Evolutionary conservation across 306 rosid genomes (phyloP).

Genomic region (Argentina anserina): DNA sequence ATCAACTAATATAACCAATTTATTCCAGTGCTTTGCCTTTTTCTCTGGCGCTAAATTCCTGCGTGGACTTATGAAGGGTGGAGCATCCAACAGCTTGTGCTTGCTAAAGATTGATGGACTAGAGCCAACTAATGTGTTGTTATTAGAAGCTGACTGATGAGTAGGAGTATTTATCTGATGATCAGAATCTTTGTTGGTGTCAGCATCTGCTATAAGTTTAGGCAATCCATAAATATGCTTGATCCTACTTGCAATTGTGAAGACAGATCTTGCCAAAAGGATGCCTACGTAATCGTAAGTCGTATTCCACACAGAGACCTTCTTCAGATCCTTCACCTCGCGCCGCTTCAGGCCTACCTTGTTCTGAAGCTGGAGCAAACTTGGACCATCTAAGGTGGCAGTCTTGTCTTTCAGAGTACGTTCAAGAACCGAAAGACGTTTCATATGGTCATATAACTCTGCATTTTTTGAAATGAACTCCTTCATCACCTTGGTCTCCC

Average conservation of each 20-base stretch:
- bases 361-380: slow-evolving; percentile 65
- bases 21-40: too few relatives aligned
- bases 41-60: too few relatives aligned
- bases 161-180: too few relatives aligned
- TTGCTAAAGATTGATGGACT: too few relatives aligned
- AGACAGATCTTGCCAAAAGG: slow-evolving; percentile 66
- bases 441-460: slow-evolving; percentile 82
- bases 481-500: slow-evolving; percentile 73
- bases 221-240: slow-evolving; percentile 59
- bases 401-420: slow-evolving; percentile 56
- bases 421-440: slow-evolving; percentile 77
- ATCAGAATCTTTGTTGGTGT: too few relatives aligned
- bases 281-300: slow-evolving; percentile 63
- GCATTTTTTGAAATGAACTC: slow-evolving; percentile 64
- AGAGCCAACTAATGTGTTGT: too few relatives aligned
- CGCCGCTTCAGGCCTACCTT: slow-evolving; percentile 66
- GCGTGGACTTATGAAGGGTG: too few relatives aligned
- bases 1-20: too few relatives aligned
- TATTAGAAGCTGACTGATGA: too few relatives aligned
- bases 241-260: slow-evolving; percentile 65
- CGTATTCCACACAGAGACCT: slow-evolving; percentile 73
- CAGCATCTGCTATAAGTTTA: too few relatives aligned
- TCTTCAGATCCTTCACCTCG: slow-evolving; percentile 66
- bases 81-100: too few relatives aligned
- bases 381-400: slow-evolving; percentile 33